Percentiles rank a stretch among this genome's conserved stretches.
Evolutionary conservation across 2,329 filamentous ascomycete species (phyloP).

Genomic region (Pyrenochaeta sp.): DNA sequence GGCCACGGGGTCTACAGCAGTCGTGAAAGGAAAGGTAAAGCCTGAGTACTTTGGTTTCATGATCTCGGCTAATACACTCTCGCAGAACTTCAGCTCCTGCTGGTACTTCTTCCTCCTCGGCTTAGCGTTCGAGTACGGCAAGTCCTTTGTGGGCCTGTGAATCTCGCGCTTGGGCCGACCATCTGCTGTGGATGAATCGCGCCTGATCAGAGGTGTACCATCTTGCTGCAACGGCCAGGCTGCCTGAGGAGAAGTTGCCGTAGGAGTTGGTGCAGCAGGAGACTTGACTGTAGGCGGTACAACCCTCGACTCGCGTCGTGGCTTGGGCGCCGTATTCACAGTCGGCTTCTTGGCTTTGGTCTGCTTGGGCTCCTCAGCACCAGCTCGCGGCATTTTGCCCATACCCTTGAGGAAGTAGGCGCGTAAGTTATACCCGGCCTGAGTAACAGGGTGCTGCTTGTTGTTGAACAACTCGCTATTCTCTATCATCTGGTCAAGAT

Average conservation of each 20-base stretch:
- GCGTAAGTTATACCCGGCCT: slow-evolving; percentile 68
- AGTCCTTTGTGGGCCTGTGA: slow-evolving; percentile 86
- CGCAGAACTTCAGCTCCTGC: slow-evolving; percentile 88
- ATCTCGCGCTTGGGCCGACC: slow-evolving; percentile 92
- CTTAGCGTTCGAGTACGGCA: slow-evolving; percentile 83
- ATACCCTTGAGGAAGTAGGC: slow-evolving; percentile 68
- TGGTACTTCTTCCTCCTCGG: slow-evolving; percentile 91
- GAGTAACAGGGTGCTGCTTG: slow-evolving; percentile 73
- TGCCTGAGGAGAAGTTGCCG: slow-evolving; percentile 53
- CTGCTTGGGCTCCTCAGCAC: slow-evolving; percentile 66
- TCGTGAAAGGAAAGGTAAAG: slow-evolving; percentile 77
- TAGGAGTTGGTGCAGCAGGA: slow-evolving; percentile 48
- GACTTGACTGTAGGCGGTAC: slow-evolving; percentile 54
- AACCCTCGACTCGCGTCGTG: slow-evolving; percentile 58
- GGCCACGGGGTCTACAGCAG: slow-evolving; percentile 90
- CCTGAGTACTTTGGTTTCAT: slow-evolving; percentile 74
- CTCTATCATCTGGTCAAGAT: slow-evolving; percentile 78
- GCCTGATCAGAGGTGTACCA: slow-evolving; percentile 81
- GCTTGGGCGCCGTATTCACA: slow-evolving; percentile 38
- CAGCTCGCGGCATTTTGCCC: slow-evolving; percentile 64
- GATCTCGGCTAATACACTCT: slow-evolving; percentile 79
- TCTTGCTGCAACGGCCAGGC: slow-evolving; percentile 80
- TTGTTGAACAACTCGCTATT: slow-evolving; percentile 89
- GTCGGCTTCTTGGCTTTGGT: slow-evolving; percentile 55
- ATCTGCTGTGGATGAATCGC: slow-evolving; percentile 80